These are phyloP conservation scores for Gnaphalium uliginosum DNA, from an alignment of 129 eudicot species.

Conservation along the genomic window DNA sequence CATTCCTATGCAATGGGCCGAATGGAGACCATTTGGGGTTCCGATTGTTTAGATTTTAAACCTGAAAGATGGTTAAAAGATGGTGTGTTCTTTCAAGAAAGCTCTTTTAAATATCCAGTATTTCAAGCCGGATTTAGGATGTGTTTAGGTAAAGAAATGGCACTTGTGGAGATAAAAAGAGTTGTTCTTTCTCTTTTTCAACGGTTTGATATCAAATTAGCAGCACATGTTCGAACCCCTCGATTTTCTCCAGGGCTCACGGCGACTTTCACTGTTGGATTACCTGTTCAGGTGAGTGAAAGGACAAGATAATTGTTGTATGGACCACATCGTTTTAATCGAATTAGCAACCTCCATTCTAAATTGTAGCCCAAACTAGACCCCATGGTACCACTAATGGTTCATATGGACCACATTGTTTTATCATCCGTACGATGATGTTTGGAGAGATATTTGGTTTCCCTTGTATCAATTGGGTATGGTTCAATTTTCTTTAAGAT, in stretches of 20 bases:
- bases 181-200: conserved; percentile 55
- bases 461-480: background rate
- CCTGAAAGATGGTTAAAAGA: conserved; percentile 86
- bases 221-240: conserved; percentile 24
- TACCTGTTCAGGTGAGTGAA: conserved; percentile 46
- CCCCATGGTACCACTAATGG: conserved; percentile 13
- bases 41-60: conserved; percentile 69
- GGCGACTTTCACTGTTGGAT: conserved; percentile 56
- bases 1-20: conserved; percentile 96
- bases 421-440: conserved; percentile 14
- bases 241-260: conserved; percentile 81
- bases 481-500: background rate
- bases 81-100: conserved; percentile 56
- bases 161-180: conserved; percentile 57
- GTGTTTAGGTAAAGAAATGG: conserved; percentile 82
- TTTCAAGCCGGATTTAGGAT: conserved; percentile 80
- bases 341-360: no score
- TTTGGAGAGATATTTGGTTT: background rate
- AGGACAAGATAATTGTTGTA: conserved; percentile 27
- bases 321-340: no score
- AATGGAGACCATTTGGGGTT: conserved; percentile 88
- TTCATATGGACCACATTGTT: conserved; percentile 23
- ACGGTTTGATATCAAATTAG: conserved; percentile 43
- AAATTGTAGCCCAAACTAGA: conserved; percentile 18
- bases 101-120: conserved; percentile 64